Conservation (phyloP, 179 eudicot genomes). For the Sideroxylon spinosum region DNA sequence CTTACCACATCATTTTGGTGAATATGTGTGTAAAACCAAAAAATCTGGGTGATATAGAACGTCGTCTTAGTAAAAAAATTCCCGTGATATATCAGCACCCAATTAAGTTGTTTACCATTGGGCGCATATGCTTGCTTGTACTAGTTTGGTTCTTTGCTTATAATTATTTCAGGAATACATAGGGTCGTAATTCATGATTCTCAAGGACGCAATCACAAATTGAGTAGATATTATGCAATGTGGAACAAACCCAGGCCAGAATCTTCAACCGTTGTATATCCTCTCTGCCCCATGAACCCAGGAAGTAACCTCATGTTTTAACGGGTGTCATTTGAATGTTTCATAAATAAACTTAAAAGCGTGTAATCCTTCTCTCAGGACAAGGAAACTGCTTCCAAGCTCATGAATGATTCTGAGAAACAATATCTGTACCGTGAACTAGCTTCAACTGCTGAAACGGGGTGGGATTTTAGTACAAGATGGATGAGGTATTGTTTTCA, state of each 20-base stretch:
- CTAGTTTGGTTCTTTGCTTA: background rate
- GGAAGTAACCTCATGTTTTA: background rate
- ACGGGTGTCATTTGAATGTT: conserved; percentile 2
- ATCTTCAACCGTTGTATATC: conserved; percentile 64
- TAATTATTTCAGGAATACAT: conserved; percentile 57
- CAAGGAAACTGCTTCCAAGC: conserved; percentile 51
- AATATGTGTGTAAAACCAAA: no score
- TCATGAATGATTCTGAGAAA: conserved; percentile 41
- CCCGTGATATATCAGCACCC: no score
- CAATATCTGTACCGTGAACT: conserved; percentile 68
- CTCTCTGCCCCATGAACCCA: background rate
- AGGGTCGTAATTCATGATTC: conserved; percentile 60
- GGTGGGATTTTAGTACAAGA: conserved; percentile 97
- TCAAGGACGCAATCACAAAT: conserved; percentile 42
- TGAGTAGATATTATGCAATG: conserved; percentile 85
- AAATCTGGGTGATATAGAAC: no score
- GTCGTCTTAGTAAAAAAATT: no score
- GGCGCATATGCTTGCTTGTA: background rate
- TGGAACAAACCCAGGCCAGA: conserved; percentile 97
- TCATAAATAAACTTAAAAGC: background rate
- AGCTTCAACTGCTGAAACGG: conserved; percentile 92
- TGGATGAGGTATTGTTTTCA: conserved; percentile 75
- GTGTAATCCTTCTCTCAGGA: conserved; percentile 41
- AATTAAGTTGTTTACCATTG: background rate
- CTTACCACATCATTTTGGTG: no score